Evolutionary conservation across 345 rosid species (phyloP).

Genomic region (Erodium maritimum): DNA sequence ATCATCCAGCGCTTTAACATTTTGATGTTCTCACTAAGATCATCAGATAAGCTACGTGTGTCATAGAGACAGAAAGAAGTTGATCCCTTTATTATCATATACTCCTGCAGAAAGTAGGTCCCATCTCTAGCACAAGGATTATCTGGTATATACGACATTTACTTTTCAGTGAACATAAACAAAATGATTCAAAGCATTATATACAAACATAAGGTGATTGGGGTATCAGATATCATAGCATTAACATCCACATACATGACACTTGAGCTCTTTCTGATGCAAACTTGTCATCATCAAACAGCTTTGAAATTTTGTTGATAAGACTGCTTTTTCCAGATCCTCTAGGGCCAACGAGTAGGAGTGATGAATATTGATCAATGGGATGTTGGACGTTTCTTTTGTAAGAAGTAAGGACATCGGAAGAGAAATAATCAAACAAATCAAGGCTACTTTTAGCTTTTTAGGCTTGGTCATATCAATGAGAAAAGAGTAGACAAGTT

Average conservation of each 20-base stretch:
- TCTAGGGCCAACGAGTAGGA: conserved; percentile 61
- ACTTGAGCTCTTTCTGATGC: conserved; percentile 67
- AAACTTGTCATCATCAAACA: conserved; percentile 44
- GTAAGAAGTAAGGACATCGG: too few relatives aligned
- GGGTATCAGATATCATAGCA: conserved; percentile 1
- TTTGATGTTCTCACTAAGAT: conserved; percentile 24
- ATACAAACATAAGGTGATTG: too few relatives aligned
- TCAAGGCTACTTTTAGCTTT: too few relatives aligned
- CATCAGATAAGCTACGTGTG: conserved; percentile 41
- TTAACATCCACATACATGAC: conserved; percentile 39
- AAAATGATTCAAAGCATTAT: not conserved
- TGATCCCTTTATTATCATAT: conserved; percentile 54
- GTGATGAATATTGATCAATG: too few relatives aligned
- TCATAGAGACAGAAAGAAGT: conserved; percentile 59
- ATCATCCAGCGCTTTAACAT: conserved; percentile 51
- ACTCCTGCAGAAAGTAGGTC: conserved; percentile 60
- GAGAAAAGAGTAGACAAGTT: too few relatives aligned
- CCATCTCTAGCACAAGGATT: conserved; percentile 40
- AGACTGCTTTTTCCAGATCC: conserved; percentile 88
- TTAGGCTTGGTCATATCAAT: too few relatives aligned
- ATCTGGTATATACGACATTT: conserved; percentile 26
- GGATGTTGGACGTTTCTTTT: too few relatives aligned
- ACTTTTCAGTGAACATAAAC: too few relatives aligned
- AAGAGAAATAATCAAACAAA: too few relatives aligned
- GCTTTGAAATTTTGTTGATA: conserved; percentile 55